These are phyloP conservation scores for Metschnikowia shivogae DNA, from an alignment of 805 yeast genomes.

Conservation along the genomic window DNA sequence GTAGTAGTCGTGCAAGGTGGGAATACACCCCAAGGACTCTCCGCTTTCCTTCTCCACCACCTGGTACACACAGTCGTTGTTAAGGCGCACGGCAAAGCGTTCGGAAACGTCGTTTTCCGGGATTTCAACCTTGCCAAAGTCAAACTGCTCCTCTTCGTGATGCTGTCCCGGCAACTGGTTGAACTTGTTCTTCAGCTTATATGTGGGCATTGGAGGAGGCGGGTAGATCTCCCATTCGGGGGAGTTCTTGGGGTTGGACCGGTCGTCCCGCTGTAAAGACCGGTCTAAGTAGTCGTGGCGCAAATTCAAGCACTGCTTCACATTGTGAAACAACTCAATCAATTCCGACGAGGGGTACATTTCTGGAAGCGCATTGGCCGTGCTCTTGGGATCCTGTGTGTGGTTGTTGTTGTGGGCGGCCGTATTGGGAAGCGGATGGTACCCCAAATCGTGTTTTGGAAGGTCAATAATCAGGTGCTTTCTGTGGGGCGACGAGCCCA, in stretches of 20 bases:
- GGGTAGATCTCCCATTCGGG: constrained; percentile 81
- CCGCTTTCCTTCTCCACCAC: constrained; percentile 40
- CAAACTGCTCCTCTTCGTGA: constrained; percentile 54
- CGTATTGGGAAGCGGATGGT: constrained; percentile 19
- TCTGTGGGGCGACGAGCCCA: constrained; percentile 27
- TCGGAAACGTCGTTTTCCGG: constrained; percentile 42
- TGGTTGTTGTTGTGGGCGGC: constrained; percentile 19
- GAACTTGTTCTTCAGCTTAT: constrained; percentile 55
- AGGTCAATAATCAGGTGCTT: constrained; percentile 39
- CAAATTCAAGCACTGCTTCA: constrained; percentile 61
- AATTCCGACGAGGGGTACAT: constrained; percentile 68
- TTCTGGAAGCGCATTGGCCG: constrained; percentile 31
- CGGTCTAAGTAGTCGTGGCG: constrained; percentile 70
- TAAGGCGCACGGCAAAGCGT: constrained; percentile 40
- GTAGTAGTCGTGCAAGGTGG: constrained; percentile 83
- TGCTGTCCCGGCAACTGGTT: constrained; percentile 38
- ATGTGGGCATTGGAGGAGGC: constrained; percentile 86
- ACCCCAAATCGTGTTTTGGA: constrained; percentile 20
- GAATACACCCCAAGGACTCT: constrained; percentile 53
- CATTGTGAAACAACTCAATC: constrained; percentile 57
- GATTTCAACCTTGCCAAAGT: constrained; percentile 50
- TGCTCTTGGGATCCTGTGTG: constrained; percentile 10
- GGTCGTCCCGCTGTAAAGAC: constrained; percentile 63
- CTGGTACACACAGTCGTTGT: constrained; percentile 68
- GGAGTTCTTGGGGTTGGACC: constrained; percentile 80